Percentiles rank a stretch among this genome's conserved stretches.
Conservation (phyloP, 805 yeast species). For the Saturnispora halmiae region DNA sequence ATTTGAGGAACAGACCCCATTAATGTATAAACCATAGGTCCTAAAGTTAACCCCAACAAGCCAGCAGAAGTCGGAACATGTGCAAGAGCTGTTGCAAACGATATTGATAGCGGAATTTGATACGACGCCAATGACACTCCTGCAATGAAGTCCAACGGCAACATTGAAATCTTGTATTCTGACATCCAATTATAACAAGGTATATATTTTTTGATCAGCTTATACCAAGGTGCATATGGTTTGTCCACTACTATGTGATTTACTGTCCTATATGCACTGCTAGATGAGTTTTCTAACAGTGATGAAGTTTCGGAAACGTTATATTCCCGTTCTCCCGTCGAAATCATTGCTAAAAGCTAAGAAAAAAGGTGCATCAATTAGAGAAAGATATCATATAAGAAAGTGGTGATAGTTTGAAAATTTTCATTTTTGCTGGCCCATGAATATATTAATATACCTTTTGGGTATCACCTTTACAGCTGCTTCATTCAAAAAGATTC, state of each 20-base stretch:
- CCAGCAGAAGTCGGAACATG: slow-evolving; percentile 79
- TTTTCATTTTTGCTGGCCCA: too few species aligned
- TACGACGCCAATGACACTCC: slow-evolving; percentile 85
- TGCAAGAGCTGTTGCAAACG: slow-evolving; percentile 76
- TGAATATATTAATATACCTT: too few species aligned
- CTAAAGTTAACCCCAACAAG: slow-evolving; percentile 61
- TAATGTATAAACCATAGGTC: slow-evolving; percentile 68
- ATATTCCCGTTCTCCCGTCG: not conserved
- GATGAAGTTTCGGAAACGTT: slow-evolving; percentile 1
- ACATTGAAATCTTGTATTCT: slow-evolving; percentile 31
- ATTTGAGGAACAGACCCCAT: slow-evolving; percentile 82
- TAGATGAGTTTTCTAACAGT: slow-evolving; percentile 1
- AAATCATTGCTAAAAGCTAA: not conserved
- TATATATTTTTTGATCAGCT: slow-evolving; percentile 48
- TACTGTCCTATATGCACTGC: not conserved
- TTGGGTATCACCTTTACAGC: too few species aligned
- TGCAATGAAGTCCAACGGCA: slow-evolving; percentile 62
- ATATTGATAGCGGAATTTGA: slow-evolving; percentile 79
- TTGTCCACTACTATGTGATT: not conserved
- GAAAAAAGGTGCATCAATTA: not conserved
- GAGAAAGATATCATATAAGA: not conserved
- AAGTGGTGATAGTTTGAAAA: too few species aligned
- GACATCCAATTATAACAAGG: slow-evolving; percentile 66
- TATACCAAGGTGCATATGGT: slow-evolving; percentile 7
- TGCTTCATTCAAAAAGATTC: too few species aligned